Percentiles rank a stretch among this genome's conserved stretches.
Evolutionary conservation across 1,139 yeast genomes (phyloP).

Genomic region (Yamadazyma membranifaciens): DNA sequence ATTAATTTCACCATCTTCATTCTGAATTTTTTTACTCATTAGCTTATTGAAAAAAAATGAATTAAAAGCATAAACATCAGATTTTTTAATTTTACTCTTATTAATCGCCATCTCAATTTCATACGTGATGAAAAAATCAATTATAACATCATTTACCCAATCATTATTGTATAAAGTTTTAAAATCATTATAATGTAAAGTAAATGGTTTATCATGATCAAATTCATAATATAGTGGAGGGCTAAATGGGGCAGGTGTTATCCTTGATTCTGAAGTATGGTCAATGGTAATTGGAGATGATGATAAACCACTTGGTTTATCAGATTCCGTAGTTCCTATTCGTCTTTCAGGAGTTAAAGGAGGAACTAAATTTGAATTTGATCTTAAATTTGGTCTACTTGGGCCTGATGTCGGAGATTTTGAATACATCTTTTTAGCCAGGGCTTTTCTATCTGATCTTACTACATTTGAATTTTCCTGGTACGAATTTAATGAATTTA

Average conservation of each 20-base stretch:
- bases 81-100: slow-evolving; percentile 17
- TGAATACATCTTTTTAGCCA: too few relatives aligned
- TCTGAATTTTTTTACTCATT: slow-evolving; percentile 22
- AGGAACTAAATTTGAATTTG: too few relatives aligned
- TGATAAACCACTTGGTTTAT: not conserved
- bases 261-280: too few relatives aligned
- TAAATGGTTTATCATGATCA: slow-evolving; percentile 45
- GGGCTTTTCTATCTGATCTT: too few relatives aligned
- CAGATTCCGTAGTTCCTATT: too few relatives aligned
- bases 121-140: slow-evolving; percentile 68
- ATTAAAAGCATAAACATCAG: slow-evolving; percentile 63
- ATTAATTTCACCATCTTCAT: slow-evolving; percentile 20
- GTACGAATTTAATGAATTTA: too few relatives aligned
- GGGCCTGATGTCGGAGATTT: too few relatives aligned
- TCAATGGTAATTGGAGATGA: too few relatives aligned
- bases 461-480: too few relatives aligned
- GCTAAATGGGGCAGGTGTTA: slow-evolving; percentile 31
- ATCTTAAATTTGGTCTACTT: too few relatives aligned
- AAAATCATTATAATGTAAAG: slow-evolving; percentile 60
- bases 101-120: slow-evolving; percentile 44
- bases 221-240: slow-evolving; percentile 56
- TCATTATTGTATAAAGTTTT: slow-evolving; percentile 65
- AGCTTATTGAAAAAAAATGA: slow-evolving; percentile 82
- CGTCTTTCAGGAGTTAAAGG: too few relatives aligned
- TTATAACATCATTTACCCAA: slow-evolving; percentile 74